These are phyloP conservation scores for Cephalotrichum gorgonifer DNA, from an alignment of 2,329 filamentous ascomycete genomes.

Conservation along the genomic window DNA sequence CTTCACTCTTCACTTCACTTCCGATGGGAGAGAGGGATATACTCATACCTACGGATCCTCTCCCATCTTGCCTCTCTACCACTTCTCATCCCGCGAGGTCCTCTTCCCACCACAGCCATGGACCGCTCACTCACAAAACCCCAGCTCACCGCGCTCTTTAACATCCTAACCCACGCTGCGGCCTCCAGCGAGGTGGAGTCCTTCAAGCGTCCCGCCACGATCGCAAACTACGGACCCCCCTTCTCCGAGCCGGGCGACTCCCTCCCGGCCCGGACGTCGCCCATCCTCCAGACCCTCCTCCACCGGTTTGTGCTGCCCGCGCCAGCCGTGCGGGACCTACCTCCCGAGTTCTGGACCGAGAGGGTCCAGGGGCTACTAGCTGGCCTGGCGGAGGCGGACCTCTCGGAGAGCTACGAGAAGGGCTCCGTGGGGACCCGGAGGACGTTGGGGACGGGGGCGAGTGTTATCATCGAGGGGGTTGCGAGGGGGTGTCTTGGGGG, in stretches of 20 bases:
- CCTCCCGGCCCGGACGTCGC: constrained; percentile 32
- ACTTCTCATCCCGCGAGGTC: too few species aligned
- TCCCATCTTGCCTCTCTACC: too few species aligned
- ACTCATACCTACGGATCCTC: too few species aligned
- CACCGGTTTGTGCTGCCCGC: constrained; percentile 53
- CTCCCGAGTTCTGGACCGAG: constrained; percentile 54
- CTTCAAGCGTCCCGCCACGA: constrained; percentile 56
- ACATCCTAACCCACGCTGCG: constrained; percentile 49
- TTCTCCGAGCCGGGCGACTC: constrained; percentile 30
- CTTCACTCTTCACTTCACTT: too few species aligned
- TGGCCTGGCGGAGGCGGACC: constrained; percentile 54
- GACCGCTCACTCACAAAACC: constrained; percentile 7
- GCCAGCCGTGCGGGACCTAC: constrained; percentile 55
- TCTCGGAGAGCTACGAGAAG: constrained; percentile 78
- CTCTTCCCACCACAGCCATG: neutral
- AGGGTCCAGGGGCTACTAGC: constrained; percentile 48
- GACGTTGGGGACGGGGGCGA: constrained; percentile 62
- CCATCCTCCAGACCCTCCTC: constrained; percentile 59
- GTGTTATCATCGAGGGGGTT: constrained; percentile 59
- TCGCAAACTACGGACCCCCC: constrained; percentile 59
- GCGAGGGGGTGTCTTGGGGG: constrained; percentile 58
- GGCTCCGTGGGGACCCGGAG: constrained; percentile 64
- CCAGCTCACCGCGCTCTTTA: constrained; percentile 44
- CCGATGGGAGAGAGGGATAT: too few species aligned
- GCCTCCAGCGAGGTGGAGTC: constrained; percentile 59